Conservation (phyloP, 495 filamentous ascomycete genomes). For the Aspergillus ostianus region DNA sequence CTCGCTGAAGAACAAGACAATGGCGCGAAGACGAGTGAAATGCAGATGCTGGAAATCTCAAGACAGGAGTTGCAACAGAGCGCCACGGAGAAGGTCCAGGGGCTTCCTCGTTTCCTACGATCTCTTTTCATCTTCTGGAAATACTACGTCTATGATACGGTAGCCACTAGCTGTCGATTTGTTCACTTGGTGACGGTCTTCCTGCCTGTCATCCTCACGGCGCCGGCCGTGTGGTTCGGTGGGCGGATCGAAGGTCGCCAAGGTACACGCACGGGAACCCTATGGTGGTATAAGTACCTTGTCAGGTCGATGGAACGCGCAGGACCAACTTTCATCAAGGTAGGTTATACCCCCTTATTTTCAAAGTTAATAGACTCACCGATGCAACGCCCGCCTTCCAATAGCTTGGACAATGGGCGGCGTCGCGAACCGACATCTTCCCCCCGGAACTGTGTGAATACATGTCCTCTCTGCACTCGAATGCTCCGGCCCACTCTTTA, state of each 20-base stretch:
- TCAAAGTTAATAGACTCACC: background rate
- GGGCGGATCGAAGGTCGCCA: slow-evolving; percentile 53
- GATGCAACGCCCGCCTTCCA: background rate
- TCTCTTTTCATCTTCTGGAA: slow-evolving; percentile 63
- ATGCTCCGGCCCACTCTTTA: slow-evolving; percentile 89
- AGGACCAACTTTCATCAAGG: slow-evolving; percentile 98
- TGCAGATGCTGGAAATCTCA: slow-evolving; percentile 81
- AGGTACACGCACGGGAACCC: slow-evolving; percentile 70
- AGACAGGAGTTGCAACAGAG: slow-evolving; percentile 68
- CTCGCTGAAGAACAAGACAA: slow-evolving; percentile 66
- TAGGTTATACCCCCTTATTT: slow-evolving; percentile 29
- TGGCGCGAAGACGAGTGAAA: slow-evolving; percentile 69
- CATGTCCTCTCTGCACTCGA: slow-evolving; percentile 94
- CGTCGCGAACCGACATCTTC: slow-evolving; percentile 95
- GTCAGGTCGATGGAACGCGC: slow-evolving; percentile 89
- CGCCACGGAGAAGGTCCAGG: slow-evolving; percentile 58
- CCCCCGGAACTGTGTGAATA: slow-evolving; percentile 86
- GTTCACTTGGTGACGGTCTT: slow-evolving; percentile 85
- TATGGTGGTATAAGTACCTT: slow-evolving; percentile 95
- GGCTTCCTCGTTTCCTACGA: slow-evolving; percentile 52
- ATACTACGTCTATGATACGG: slow-evolving; percentile 74
- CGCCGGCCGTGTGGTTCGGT: slow-evolving; percentile 82
- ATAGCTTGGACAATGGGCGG: slow-evolving; percentile 98
- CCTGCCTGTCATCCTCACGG: slow-evolving; percentile 76
- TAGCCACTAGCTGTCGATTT: slow-evolving; percentile 84